Conservation (phyloP, 495 filamentous ascomycete genomes). For the Pseudomonodictys pantanalensis region DNA sequence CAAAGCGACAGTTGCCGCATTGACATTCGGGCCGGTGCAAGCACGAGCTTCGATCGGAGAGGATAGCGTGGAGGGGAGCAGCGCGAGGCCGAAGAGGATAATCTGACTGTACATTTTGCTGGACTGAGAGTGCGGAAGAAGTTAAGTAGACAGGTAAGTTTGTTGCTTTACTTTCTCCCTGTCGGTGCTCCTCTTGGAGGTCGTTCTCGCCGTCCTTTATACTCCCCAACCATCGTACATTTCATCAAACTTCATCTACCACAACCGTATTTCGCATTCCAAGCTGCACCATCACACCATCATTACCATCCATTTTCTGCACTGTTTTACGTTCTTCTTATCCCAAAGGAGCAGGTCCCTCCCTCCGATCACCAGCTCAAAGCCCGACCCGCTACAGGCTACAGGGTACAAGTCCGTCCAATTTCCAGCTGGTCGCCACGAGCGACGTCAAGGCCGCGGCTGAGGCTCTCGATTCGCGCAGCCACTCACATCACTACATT, state of each 20-base stretch:
- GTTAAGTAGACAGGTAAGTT: too few species aligned
- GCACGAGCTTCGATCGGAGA: slow-evolving; percentile 13
- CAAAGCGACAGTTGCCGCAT: slow-evolving; percentile 41
- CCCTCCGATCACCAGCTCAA: neutral
- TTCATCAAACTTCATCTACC: neutral
- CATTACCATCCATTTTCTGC: neutral
- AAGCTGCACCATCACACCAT: neutral
- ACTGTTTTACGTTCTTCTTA: neutral
- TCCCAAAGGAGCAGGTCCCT: neutral
- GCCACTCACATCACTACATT: too few species aligned
- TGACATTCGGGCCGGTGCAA: slow-evolving; percentile 41
- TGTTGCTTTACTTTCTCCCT: neutral
- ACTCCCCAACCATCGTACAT: neutral
- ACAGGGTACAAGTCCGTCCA: too few species aligned
- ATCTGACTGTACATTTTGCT: slow-evolving; percentile 7
- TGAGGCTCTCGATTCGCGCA: too few species aligned
- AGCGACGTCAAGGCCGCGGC: too few species aligned
- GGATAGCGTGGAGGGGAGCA: slow-evolving; percentile 3
- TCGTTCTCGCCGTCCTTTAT: neutral
- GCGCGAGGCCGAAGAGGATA: slow-evolving; percentile 13
- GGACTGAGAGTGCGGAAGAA: neutral
- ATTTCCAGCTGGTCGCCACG: too few species aligned
- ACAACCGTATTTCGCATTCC: neutral
- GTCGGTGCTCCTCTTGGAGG: neutral
- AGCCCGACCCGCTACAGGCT: too few species aligned